These are phyloP conservation scores for Barnettozyma wickerhamii DNA, from an alignment of 805 yeast species.

Conservation along the genomic window DNA sequence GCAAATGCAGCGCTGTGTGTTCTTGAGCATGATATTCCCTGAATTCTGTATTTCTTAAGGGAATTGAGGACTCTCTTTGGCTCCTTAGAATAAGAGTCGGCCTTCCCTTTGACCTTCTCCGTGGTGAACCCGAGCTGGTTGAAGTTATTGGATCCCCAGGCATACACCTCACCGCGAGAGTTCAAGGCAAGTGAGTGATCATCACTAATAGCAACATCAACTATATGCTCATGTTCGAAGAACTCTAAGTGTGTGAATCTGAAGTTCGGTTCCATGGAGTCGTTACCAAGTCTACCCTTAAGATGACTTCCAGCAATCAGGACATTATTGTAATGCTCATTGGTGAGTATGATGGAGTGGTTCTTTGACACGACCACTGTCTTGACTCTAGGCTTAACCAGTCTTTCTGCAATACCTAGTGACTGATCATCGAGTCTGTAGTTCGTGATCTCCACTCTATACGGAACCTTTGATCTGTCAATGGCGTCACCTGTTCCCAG, in stretches of 20 bases:
- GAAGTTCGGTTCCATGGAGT: slow-evolving; percentile 37
- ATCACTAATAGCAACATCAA: slow-evolving; percentile 47
- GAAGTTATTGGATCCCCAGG: slow-evolving; percentile 76
- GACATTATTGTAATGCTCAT: slow-evolving; percentile 41
- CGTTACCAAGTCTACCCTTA: slow-evolving; percentile 69
- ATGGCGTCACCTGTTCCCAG: slow-evolving; percentile 65
- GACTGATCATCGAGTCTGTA: slow-evolving; percentile 10
- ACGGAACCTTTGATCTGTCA: slow-evolving; percentile 40
- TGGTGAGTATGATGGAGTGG: slow-evolving; percentile 59
- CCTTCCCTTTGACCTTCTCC: slow-evolving; percentile 23
- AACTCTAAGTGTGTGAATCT: slow-evolving; percentile 39
- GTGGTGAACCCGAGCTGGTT: slow-evolving; percentile 62
- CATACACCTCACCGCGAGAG: slow-evolving; percentile 45
- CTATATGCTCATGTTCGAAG: slow-evolving; percentile 30
- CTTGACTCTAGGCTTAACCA: slow-evolving; percentile 41
- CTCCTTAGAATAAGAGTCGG: slow-evolving; percentile 24
- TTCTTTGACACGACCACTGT: slow-evolving; percentile 54
- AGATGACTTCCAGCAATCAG: slow-evolving; percentile 64
- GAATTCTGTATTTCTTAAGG: slow-evolving; percentile 24
- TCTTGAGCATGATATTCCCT: slow-evolving; percentile 50
- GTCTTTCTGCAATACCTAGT: slow-evolving; percentile 23
- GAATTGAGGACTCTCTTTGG: slow-evolving; percentile 24
- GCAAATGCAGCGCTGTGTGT: slow-evolving; percentile 65
- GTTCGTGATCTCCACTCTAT: slow-evolving; percentile 30
- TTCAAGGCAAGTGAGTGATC: slow-evolving; percentile 66